These are phyloP conservation scores for Solanum chacoense DNA, from an alignment of 305 asterid genomes.

Conservation along the genomic window DNA sequence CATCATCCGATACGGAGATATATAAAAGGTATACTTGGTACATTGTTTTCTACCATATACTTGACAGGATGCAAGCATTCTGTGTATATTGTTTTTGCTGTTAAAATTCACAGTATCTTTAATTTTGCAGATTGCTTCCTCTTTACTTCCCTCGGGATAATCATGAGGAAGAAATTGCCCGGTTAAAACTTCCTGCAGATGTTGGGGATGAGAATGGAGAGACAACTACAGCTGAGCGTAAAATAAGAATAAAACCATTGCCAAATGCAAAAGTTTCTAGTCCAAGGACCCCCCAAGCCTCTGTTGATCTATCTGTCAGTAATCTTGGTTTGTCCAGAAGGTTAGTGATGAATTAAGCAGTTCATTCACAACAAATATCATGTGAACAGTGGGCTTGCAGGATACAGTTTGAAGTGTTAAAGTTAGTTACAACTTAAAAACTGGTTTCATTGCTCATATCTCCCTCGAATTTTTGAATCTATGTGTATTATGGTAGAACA, in stretches of 20 bases:
- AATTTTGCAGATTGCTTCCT: conserved; percentile 60
- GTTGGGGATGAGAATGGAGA: conserved; percentile 98
- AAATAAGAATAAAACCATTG: conserved; percentile 76
- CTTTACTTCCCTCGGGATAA: conserved; percentile 85
- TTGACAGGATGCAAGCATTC: background rate
- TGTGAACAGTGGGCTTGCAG: background rate
- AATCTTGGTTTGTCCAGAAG: conserved; percentile 54
- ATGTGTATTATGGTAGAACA: background rate
- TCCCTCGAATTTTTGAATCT: background rate
- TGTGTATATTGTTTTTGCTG: background rate
- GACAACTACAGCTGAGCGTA: conserved; percentile 69
- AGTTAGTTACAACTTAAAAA: background rate
- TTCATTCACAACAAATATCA: background rate
- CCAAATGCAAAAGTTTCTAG: conserved; percentile 55
- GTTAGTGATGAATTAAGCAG: conserved; percentile 27
- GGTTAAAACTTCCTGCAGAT: conserved; percentile 76
- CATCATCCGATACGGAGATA: conserved; percentile 75
- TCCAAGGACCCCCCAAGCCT: conserved; percentile 29
- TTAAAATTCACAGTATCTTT: background rate
- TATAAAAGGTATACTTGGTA: conserved; percentile 55
- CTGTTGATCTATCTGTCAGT: conserved; percentile 47
- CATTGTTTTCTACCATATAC: background rate
- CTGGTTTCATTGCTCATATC: background rate
- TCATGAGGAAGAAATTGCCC: conserved; percentile 70
- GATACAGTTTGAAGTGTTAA: background rate